Percentiles rank a stretch among this genome's conserved stretches.
These are phyloP conservation scores for Alternaria sp. DNA, from an alignment of 2,329 filamentous ascomycete genomes.

Conservation along the genomic window DNA sequence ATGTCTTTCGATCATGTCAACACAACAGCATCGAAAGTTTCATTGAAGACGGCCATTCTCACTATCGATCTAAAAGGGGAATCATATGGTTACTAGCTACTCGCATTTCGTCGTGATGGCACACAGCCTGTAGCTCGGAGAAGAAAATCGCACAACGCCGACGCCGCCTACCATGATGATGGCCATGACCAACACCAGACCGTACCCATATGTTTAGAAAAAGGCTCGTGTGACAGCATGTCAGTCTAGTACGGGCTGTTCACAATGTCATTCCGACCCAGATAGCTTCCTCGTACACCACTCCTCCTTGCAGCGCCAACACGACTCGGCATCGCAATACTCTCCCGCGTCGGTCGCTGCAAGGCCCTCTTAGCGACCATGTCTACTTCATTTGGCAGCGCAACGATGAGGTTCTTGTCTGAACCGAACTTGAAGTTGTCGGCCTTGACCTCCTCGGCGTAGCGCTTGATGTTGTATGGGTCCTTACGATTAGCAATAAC, in stretches of 20 bases:
- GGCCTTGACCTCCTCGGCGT: conserved; percentile 93
- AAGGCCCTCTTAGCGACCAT: conserved; percentile 91
- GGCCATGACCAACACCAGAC: neutral
- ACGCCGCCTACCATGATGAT: neutral
- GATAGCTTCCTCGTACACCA: conserved; percentile 68
- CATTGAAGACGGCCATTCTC: neutral
- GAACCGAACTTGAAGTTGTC: conserved; percentile 98
- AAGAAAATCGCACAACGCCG: conserved; percentile 3
- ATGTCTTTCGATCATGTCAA: neutral
- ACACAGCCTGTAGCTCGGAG: neutral
- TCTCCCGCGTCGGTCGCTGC: conserved; percentile 89
- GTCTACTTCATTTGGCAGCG: conserved; percentile 95
- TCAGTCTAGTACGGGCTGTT: conserved; percentile 68
- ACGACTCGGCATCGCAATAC: conserved; percentile 73
- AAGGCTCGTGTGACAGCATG: neutral
- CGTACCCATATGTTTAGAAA: neutral
- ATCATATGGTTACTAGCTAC: conserved; percentile 4
- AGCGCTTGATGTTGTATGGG: conserved; percentile 96
- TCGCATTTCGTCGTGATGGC: conserved; percentile 1
- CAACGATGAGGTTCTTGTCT: conserved; percentile 98
- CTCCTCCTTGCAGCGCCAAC: conserved; percentile 53
- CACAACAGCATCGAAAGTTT: neutral
- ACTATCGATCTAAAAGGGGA: conserved; percentile 4
- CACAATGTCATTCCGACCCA: conserved; percentile 84
- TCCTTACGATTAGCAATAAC: conserved; percentile 81